phyloP scores from a whole-genome alignment of 805 yeast species.

The Kodamaea lidongshanica region DNA sequence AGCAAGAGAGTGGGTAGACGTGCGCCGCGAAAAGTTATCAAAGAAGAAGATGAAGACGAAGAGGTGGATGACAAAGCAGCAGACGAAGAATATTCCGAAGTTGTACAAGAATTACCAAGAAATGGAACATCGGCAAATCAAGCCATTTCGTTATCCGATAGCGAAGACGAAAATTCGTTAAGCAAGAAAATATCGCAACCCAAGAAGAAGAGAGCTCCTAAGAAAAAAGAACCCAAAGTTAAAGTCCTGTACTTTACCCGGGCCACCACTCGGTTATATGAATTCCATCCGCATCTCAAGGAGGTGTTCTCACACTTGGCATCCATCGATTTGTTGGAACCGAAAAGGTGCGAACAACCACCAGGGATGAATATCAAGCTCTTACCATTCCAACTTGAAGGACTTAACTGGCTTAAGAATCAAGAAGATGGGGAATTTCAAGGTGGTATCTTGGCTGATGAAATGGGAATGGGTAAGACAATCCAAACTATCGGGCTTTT shows the following conservation, averaged over 20 bases:
- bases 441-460: conserved; percentile 96
- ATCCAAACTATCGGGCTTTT: conserved; percentile 90
- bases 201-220: conserved; percentile 21
- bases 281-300: conserved; percentile 71
- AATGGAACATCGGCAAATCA: conserved; percentile 18
- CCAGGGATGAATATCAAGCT: conserved; percentile 64
- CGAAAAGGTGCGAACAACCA: conserved; percentile 67
- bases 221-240: conserved; percentile 42
- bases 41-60: conserved; percentile 12
- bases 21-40: conserved; percentile 7
- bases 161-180: conserved; percentile 10
- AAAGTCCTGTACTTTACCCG: conserved; percentile 65
- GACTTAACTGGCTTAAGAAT: conserved; percentile 77
- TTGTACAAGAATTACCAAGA: conserved; percentile 21
- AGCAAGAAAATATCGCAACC: conserved; percentile 11
- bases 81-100: conserved; percentile 13
- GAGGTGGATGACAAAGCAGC: conserved; percentile 16
- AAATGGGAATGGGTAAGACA: conserved; percentile 99
- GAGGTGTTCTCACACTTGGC: conserved; percentile 65
- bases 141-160: conserved; percentile 26
- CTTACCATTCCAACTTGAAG: conserved; percentile 90
- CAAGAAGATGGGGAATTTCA: conserved; percentile 75
- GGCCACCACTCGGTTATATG: conserved; percentile 60
- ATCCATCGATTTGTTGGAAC: conserved; percentile 38
- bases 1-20: no score